Evolutionary conservation across 2,329 filamentous ascomycete species (phyloP), one percentile per base, ranked within the genome.

Genomic region (Trichoderma sp.): DNA sequence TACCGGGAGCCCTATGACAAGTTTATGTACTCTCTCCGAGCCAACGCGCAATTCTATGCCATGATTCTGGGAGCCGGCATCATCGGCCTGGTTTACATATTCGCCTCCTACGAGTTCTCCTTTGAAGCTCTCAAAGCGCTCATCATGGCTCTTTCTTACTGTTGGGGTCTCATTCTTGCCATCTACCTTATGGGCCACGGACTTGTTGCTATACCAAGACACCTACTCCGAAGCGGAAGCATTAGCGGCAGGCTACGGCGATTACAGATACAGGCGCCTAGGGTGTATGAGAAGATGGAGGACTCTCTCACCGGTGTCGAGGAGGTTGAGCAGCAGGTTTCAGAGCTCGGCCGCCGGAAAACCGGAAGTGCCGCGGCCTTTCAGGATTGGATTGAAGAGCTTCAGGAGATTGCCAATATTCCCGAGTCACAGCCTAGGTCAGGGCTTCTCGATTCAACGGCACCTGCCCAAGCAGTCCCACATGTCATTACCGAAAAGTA

Each of bases 101-200:
- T 97, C 77, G 87, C 95, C 78, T 91, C 91, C 41, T 94, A 94
- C 81, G 93, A 94, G 1, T 91, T 95, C 79, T 89, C 91, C 31
- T 89, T 93, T 76, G 88, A 87, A 3, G 93, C 92, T 0, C 88
- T 98, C 79, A 98, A 97, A 85, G 92, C 91, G 45, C 87, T 97
- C 56, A 89, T 97, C 78, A 98, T 99, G 94, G 96, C 97, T 16
- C 87, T 98, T 76, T 94, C 96, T 50, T 99, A 99, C 84, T 94
- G 95, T 76, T 98, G 95, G 93, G 95, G 95, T 80, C 86, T 99
- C 79, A 88, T 96, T 5, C 88, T 98, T 71, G 97, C 95, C 63
- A 98, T 99, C 77, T 98, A 98, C 81, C 88, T 99, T 56, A 98
- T 99, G 96, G 97, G 97, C 7, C 97, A 99, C 83, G 97, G 97